Percentiles rank a stretch among this genome's conserved stretches.
phyloP scores from a whole-genome alignment of 2,329 filamentous ascomycete genomes.

The Penicillium freii region DNA sequence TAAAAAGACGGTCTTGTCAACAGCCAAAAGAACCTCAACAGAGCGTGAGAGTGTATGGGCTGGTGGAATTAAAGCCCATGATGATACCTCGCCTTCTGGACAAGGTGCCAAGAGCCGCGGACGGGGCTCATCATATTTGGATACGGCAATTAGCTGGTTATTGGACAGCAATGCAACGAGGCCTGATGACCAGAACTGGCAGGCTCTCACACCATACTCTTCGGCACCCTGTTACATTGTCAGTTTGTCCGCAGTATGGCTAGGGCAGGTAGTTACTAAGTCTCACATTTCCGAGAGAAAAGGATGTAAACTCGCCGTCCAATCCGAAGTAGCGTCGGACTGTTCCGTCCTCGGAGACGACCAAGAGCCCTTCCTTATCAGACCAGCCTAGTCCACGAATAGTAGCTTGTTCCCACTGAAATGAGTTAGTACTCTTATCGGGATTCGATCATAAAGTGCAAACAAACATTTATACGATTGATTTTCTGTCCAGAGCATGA shows the following conservation, averaged over 20 bases:
- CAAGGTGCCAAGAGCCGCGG: constrained; percentile 76
- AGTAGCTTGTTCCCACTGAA: constrained; percentile 79
- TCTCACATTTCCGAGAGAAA: constrained; percentile 75
- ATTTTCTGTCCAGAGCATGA: constrained; percentile 88
- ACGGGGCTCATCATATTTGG: constrained; percentile 84
- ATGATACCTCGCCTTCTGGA: constrained; percentile 75
- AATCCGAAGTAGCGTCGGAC: constrained; percentile 88
- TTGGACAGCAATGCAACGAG: constrained; percentile 89
- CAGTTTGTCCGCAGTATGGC: constrained; percentile 2
- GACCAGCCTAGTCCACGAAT: constrained; percentile 94
- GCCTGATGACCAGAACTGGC: constrained; percentile 87
- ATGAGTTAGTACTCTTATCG: constrained; percentile 8
- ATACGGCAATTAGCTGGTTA: constrained; percentile 82
- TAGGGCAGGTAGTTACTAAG: too few relatives aligned
- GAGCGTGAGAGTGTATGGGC: constrained; percentile 85
- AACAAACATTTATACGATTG: constrained; percentile 64
- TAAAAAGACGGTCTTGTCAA: constrained; percentile 78
- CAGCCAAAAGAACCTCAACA: constrained; percentile 86
- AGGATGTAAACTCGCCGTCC: constrained; percentile 93
- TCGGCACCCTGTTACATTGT: constrained; percentile 64
- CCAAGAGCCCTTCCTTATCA: constrained; percentile 86
- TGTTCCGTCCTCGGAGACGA: constrained; percentile 84
- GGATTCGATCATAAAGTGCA: neutral
- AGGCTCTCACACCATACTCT: constrained; percentile 81
- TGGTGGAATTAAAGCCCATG: constrained; percentile 87